Conservation (phyloP, 1,284 basidiomycete genomes). For the Athelia psychrophila region DNA sequence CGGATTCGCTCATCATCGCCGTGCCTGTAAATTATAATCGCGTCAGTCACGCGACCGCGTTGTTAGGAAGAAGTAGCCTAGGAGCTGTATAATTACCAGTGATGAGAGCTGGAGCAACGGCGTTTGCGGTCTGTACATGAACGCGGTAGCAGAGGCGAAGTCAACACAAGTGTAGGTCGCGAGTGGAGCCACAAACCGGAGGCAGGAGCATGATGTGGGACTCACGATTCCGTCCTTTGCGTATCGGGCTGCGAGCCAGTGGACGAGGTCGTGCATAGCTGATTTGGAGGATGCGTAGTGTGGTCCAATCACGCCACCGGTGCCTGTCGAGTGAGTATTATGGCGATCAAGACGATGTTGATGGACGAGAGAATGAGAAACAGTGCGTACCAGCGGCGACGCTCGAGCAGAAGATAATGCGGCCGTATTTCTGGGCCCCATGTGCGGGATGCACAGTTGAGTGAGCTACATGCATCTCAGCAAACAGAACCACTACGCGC, state of each 20-base stretch:
- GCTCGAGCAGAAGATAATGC: constrained; percentile 51
- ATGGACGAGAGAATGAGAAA: not conserved
- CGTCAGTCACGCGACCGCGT: not conserved
- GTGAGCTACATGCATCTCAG: constrained; percentile 32
- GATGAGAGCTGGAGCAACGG: constrained; percentile 50
- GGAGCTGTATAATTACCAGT: constrained; percentile 26
- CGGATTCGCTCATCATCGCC: constrained; percentile 43
- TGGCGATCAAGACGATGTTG: constrained; percentile 3
- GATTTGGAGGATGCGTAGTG: constrained; percentile 58
- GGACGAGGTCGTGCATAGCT: constrained; percentile 50
- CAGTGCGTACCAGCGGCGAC: constrained; percentile 23
- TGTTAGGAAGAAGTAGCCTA: not conserved
- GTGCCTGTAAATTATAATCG: constrained; percentile 35
- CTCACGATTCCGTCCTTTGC: constrained; percentile 51
- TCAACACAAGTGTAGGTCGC: too few species aligned
- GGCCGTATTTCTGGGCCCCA: constrained; percentile 48
- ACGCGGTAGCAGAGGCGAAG: not conserved
- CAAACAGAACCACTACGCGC: constrained; percentile 7
- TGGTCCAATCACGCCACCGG: constrained; percentile 52
- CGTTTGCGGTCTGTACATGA: constrained; percentile 43
- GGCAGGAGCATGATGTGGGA: too few species aligned
- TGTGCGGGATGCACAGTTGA: constrained; percentile 47
- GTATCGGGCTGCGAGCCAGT: constrained; percentile 52
- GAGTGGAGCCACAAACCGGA: too few species aligned
- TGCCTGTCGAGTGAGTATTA: constrained; percentile 35